Base-by-base conservation (phyloP, 306 rosid genomes). In the Cyamopsis tetragonoloba region DNA sequence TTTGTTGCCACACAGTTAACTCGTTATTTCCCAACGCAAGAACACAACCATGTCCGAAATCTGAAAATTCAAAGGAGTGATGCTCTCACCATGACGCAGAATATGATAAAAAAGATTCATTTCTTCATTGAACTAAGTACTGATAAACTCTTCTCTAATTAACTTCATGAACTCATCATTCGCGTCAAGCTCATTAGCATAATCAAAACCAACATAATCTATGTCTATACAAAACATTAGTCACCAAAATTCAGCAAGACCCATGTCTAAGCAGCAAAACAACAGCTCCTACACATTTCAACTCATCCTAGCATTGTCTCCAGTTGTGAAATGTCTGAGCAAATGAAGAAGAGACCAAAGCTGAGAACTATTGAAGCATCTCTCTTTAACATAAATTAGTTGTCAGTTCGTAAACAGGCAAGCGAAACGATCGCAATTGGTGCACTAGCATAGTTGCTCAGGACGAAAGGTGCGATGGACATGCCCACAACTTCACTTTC, bases 401-500 rank as follows among this genome's bases (percentile, higher is more conserved):
- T 28, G 70, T 62, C 72, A 64, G 48, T n/a, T 7, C 12, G 31
- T 53, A 20, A 34, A 63, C 42, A 42, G 32, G 62, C 69, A 20
- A 41, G 70, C 67, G 37, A n/a, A 58, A 8, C 11, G 47, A 60
- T 58, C 15, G 69, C 31, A 7, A 15, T 42, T 24, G 39, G 65
- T 54, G 50, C 42, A 46, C 67, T 26, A 31, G 20, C 17, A 66
- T 56, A 61, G 48, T 50, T 48, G 78, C 61, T 70, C 54, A 84
- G 12, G 77, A 79, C n/a, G 71, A 70, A 51, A 61, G 48, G 13
- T 71, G 71, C 0, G 90, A 66, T 13, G 99, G 97, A 43, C 92
- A 80, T 20, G 90, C 89, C 99, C 99, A 95, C 54, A 95, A 79
- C 79, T 95, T 95, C 39, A 90, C 99, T 79, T 95, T 95, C 88